Evolutionary conservation across 108 stramenopile genomes (phyloP), one percentile per base, ranked within the genome.

Genomic region (Nitzschia palea): DNA sequence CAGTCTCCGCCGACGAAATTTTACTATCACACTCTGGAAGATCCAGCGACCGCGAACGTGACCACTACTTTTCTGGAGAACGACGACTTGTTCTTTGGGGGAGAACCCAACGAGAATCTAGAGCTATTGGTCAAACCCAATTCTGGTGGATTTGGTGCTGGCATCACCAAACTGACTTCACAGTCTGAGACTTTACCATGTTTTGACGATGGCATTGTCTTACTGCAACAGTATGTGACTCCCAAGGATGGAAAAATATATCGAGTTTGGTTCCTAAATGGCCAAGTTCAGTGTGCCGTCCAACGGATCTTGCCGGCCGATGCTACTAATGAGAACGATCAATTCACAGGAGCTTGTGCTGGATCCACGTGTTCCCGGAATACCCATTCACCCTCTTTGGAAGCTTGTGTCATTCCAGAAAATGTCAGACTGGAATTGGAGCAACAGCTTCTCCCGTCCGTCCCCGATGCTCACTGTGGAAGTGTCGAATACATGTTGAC

Each of bases 111-210:
- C 0, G 28, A 22, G 15, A 12, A 33, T 2, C 40, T 30, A 25
- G 3, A 22, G 12, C 6, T 73, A 6, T 40, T 78, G 44, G 31
- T 78, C 18, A 80, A 80, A 57, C 80, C 80, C 2, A 80, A 80
- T 50, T 56, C 80, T 10, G 80, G 74, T 50, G 80, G 80, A 9
- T 80, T 80, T 58, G 80, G 80, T 27, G 72, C 65, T 20, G 80
- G 80, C 14, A 72, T 80, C 25, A 25, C 62, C 18, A 33, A 44
- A 31, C 9, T 33, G 4, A 40, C 20, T 22, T 12, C 44, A 12
- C 9, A 50, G 40, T 20, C 54, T 6, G 33, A 52, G 12, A 30
- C 23, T 18, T 34, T 47, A 4, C 36, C 56, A 22, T 23, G 31
- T 15, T 65, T 43, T 44, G 55, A 65, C n/a, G 78, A 79, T 55